Conservation (phyloP, 2,329 filamentous ascomycete genomes). For the Cladosporium sp. region DNA sequence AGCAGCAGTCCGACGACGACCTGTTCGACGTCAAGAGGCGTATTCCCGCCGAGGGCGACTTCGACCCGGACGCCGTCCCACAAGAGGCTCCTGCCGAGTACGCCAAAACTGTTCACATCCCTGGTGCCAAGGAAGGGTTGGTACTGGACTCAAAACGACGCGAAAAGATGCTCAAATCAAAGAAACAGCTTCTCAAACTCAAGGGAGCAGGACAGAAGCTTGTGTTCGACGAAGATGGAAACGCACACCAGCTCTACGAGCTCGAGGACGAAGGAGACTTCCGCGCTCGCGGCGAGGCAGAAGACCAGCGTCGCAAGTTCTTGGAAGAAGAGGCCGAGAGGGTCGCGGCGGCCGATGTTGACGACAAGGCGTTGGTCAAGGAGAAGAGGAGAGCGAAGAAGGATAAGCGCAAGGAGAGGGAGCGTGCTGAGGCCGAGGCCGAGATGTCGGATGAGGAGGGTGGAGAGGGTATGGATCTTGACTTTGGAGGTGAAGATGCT, state of each 20-base stretch:
- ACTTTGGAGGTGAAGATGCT: conserved; percentile 33
- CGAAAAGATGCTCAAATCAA: conserved; percentile 90
- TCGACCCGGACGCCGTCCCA: conserved; percentile 20
- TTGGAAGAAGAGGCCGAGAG: conserved; percentile 69
- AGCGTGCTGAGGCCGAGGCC: conserved; percentile 40
- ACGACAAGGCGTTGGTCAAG: conserved; percentile 77
- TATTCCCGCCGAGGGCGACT: conserved; percentile 50
- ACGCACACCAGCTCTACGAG: conserved; percentile 79
- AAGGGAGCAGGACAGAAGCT: conserved; percentile 82
- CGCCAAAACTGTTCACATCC: conserved; percentile 60
- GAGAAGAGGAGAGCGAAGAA: conserved; percentile 74
- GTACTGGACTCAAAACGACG: conserved; percentile 91
- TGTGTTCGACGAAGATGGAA: conserved; percentile 88
- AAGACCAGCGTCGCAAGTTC: conserved; percentile 72
- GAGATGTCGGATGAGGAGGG: conserved; percentile 23
- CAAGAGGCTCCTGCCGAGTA: conserved; percentile 21
- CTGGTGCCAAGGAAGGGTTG: conserved; percentile 65
- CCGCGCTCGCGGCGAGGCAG: conserved; percentile 66
- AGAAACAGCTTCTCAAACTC: conserved; percentile 88
- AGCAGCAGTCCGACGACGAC: conserved; percentile 53
- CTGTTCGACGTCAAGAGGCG: conserved; percentile 77
- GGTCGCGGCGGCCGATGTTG: conserved; percentile 70
- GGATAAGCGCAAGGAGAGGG: conserved; percentile 67
- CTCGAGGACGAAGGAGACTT: conserved; percentile 83
- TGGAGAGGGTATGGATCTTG: conserved; percentile 13